Base-by-base conservation (phyloP, 2,329 filamentous ascomycete species). In the Anthostomella pinea region DNA sequence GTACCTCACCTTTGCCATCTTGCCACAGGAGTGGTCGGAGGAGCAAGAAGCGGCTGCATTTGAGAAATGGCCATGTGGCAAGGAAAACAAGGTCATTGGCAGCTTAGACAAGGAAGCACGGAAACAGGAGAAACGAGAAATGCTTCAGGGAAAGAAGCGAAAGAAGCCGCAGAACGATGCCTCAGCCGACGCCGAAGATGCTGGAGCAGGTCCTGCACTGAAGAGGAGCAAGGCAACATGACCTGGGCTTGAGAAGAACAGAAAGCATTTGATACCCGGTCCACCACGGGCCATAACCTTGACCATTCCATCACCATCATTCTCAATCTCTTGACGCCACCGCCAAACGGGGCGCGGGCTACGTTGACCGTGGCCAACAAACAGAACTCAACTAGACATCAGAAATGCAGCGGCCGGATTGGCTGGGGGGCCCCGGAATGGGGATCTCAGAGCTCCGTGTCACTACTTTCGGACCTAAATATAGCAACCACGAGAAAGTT, bases 1-100 rank as follows among this genome's bases (percentile, higher is more conserved):
- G n/a, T 98, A 98, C 60, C 75, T 98, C 4, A 85, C 94, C 4
- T 98, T 98, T 67, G 93, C 93, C 0, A 70, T 93, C 3, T 65
- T 98, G 42, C 91, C 93, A n/a, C 74, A 81, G 27, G 82, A 86
- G 45, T 98, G 93, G 93, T 82, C 72, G 0, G 83, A 79, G 22
- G 85, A 85, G 42, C 87, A 95, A 48, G 93, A 98, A 64, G 75
- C 74, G 20, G 73, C 73, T 19, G 81, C 82, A 33, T 66, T 75
- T 47, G 69, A 74, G 34, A 77, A 73, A 45, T 88, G 81, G 77
- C 79, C 81, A 1, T 76, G 78, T 34, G 72, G 70, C 17, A 65
- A 69, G 24, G 73, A 77, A 53, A 67, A 57, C 35, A 69, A 65
- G 45, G 68, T 75, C 11, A 74, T 77, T 39, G 75, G 73, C 20